phyloP scores from a whole-genome alignment of 2,329 filamentous ascomycete species.

The Didymella pinodella region DNA sequence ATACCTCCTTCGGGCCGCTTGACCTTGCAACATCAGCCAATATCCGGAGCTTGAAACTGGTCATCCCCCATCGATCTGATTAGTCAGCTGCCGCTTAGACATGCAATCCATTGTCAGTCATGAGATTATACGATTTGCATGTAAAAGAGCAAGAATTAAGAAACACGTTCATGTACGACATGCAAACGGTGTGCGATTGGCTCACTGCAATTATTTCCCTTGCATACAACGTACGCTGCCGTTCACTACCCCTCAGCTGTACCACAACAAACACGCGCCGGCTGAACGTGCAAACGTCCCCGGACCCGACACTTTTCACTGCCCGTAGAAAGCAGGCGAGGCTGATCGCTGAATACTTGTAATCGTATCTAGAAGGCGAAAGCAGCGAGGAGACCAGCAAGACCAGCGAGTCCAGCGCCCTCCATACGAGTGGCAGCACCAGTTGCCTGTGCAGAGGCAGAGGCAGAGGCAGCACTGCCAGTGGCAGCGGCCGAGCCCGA shows the following conservation, averaged over 20 bases:
- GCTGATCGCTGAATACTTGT: background rate
- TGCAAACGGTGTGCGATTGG: slow-evolving; percentile 2
- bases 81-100: background rate
- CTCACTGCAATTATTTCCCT: background rate
- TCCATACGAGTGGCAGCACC: slow-evolving; percentile 43
- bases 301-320: slow-evolving; percentile 16
- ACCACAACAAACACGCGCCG: slow-evolving; percentile 1
- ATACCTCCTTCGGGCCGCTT: slow-evolving; percentile 14
- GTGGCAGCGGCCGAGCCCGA: slow-evolving; percentile 28
- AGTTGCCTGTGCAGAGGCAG: slow-evolving; percentile 32
- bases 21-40: slow-evolving; percentile 21
- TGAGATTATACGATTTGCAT: background rate
- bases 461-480: slow-evolving; percentile 24
- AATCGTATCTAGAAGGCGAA: slow-evolving; percentile 47
- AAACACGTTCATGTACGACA: slow-evolving; percentile 2
- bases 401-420: slow-evolving; percentile 39
- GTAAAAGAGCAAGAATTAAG: background rate
- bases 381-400: slow-evolving; percentile 49
- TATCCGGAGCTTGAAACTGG: slow-evolving; percentile 17
- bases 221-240: slow-evolving; percentile 7
- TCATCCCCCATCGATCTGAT: background rate
- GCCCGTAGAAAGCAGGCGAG: background rate
- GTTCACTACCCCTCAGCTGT: slow-evolving; percentile 15
- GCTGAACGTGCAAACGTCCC: slow-evolving; percentile 7
- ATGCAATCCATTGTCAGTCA: background rate